Evolutionary conservation across 2,329 filamentous ascomycete genomes (phyloP).

Genomic region (Chrysosporium queenslandicum): DNA sequence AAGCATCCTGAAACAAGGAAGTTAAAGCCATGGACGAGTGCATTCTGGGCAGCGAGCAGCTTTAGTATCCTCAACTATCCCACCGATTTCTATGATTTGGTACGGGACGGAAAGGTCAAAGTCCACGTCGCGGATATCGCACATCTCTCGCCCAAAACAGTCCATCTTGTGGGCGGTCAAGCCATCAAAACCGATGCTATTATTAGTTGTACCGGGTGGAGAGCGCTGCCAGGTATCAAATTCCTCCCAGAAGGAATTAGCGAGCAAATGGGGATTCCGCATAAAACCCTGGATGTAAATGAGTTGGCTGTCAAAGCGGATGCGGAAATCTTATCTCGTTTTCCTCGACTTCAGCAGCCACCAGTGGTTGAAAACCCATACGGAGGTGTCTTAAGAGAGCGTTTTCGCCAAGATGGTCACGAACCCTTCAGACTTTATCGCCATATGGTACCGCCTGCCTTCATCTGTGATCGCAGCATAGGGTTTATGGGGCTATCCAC

Average conservation of each 20-base stretch:
- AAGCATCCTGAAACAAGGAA: slow-evolving; percentile 37
- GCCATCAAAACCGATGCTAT: slow-evolving; percentile 42
- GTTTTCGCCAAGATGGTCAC: not conserved
- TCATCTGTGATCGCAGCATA: slow-evolving; percentile 35
- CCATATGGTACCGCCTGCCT: slow-evolving; percentile 39
- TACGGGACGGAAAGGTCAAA: slow-evolving; percentile 45
- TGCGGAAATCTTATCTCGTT: slow-evolving; percentile 38
- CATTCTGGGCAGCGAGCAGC: slow-evolving; percentile 47
- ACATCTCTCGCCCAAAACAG: slow-evolving; percentile 35
- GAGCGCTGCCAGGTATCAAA: slow-evolving; percentile 39
- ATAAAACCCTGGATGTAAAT: slow-evolving; percentile 17
- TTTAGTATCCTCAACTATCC: slow-evolving; percentile 54
- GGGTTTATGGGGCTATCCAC: slow-evolving; percentile 41
- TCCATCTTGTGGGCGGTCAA: slow-evolving; percentile 43
- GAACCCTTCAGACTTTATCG: slow-evolving; percentile 37
- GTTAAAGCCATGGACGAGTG: slow-evolving; percentile 38
- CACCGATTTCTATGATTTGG: slow-evolving; percentile 47
- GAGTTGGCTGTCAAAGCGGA: slow-evolving; percentile 36
- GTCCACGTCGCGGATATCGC: slow-evolving; percentile 48
- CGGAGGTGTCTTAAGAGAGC: slow-evolving; percentile 14
- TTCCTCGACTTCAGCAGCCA: slow-evolving; percentile 39
- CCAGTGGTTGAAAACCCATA: slow-evolving; percentile 21
- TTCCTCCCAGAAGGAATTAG: slow-evolving; percentile 40
- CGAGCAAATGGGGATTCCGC: slow-evolving; percentile 41
- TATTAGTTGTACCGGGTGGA: slow-evolving; percentile 50